phyloP scores from a whole-genome alignment of 768 basidiomycete species.

The Leccinum longicurvipes region DNA sequence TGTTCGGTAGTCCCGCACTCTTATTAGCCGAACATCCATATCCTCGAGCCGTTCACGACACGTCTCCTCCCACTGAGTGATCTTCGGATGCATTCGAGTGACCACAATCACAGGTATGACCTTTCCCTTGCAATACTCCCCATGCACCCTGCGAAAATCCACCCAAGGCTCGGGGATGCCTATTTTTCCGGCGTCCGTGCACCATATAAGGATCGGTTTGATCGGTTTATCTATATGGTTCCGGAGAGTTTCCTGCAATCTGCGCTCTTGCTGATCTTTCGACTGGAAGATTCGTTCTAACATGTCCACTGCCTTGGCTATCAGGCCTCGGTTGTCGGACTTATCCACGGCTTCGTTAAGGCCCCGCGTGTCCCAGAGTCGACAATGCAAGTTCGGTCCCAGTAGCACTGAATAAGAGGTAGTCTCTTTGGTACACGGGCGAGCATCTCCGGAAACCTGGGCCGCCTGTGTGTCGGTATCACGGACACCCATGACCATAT shows the following conservation, averaged over 20 bases:
- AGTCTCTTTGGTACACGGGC: conserved; percentile 17
- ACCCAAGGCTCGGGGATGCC: conserved; percentile 14
- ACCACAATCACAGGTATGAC: conserved; percentile 21
- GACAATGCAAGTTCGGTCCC: conserved; percentile 4
- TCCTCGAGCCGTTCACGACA: conserved; percentile 14
- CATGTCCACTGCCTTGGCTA: conserved; percentile 5
- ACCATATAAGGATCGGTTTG: conserved; percentile 24
- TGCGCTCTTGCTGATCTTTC: conserved; percentile 13
- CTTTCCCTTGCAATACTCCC: conserved; percentile 20
- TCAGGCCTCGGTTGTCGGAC: conserved; percentile 1
- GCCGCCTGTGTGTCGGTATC: conserved; percentile 9
- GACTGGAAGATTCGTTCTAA: conserved; percentile 10
- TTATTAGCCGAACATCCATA: conserved; percentile 8
- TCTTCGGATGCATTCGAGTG: conserved; percentile 9
- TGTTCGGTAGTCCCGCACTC: conserved; percentile 12
- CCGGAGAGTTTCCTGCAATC: conserved; percentile 16
- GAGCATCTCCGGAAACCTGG: conserved; percentile 16
- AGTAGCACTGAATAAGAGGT: conserved; percentile 4
- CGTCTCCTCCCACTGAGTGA: conserved; percentile 4
- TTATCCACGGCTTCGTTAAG: conserved; percentile 20
- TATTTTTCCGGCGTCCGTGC: conserved; percentile 22
- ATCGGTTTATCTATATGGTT: conserved; percentile 1
- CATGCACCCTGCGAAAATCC: conserved; percentile 22
- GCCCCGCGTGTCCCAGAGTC: conserved; percentile 28
- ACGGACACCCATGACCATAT: conserved; percentile 18